Conservation (phyloP, 345 rosid species). For the Aurinia saxatilis region DNA sequence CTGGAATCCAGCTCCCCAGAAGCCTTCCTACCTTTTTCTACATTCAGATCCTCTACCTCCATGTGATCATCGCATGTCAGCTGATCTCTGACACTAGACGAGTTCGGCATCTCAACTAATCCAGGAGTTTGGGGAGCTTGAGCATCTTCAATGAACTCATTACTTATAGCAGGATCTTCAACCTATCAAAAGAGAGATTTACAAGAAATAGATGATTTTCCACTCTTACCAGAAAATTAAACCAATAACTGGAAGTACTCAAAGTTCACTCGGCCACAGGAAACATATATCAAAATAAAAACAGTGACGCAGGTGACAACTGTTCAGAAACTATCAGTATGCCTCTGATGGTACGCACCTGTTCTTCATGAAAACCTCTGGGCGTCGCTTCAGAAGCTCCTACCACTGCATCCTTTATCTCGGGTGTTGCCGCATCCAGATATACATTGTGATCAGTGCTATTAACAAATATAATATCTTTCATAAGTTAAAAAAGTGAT, state of each 20-base stretch:
- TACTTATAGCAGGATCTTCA: slow-evolving; percentile 35
- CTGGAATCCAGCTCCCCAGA: slow-evolving; percentile 28
- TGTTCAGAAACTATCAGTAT: background rate
- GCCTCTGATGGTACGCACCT: slow-evolving; percentile 37
- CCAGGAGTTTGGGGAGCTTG: slow-evolving; percentile 96
- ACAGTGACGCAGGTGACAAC: background rate
- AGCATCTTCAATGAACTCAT: slow-evolving; percentile 58
- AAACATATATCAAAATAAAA: background rate
- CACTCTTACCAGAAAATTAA: background rate
- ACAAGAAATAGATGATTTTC: background rate
- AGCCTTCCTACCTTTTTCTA: slow-evolving; percentile 30
- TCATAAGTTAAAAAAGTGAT: slow-evolving; percentile 6
- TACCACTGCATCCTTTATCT: slow-evolving; percentile 24
- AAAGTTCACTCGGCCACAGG: background rate
- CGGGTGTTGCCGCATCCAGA: slow-evolving; percentile 27
- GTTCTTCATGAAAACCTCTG: slow-evolving; percentile 40
- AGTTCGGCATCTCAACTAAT: slow-evolving; percentile 64
- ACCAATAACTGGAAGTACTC: background rate
- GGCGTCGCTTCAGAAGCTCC: slow-evolving; percentile 37
- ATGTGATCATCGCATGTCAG: slow-evolving; percentile 58
- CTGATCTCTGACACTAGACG: slow-evolving; percentile 55
- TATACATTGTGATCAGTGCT: slow-evolving; percentile 48
- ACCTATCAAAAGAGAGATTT: slow-evolving; percentile 35
- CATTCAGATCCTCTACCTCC: slow-evolving; percentile 51
- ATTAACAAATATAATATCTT: slow-evolving; percentile 27